Percentiles rank a stretch among this genome's conserved stretches.
These are phyloP conservation scores for Aspergillus uvarum DNA, from an alignment of 2,329 filamentous ascomycete genomes.

Conservation along the genomic window DNA sequence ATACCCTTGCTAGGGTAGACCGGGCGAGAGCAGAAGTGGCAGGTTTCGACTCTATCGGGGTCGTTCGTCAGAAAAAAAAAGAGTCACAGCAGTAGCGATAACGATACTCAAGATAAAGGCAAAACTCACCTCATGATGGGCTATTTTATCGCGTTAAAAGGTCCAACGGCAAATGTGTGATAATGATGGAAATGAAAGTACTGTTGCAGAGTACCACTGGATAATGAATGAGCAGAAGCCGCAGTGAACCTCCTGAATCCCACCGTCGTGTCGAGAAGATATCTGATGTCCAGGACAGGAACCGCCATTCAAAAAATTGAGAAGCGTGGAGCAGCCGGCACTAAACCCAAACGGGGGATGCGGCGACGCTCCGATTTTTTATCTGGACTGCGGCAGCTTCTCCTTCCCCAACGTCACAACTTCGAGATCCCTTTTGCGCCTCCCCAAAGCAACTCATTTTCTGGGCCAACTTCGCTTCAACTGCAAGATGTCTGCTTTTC, in stretches of 20 bases:
- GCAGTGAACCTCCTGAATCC: slow-evolving; percentile 2
- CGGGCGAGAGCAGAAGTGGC: slow-evolving; percentile 67
- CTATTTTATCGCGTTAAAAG: background rate
- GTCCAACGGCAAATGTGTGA: background rate
- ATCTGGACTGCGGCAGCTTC: slow-evolving; percentile 26
- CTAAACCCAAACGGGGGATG: slow-evolving; percentile 35
- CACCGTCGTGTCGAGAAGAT: slow-evolving; percentile 11
- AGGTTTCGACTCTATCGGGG: slow-evolving; percentile 54
- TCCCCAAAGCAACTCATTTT: slow-evolving; percentile 5
- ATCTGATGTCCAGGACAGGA: slow-evolving; percentile 19
- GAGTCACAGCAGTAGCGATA: background rate
- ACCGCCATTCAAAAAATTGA: slow-evolving; percentile 21
- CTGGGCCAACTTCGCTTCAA: background rate
- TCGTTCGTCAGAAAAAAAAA: background rate
- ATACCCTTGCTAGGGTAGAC: slow-evolving; percentile 66
- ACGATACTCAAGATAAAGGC: background rate
- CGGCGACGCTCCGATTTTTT: slow-evolving; percentile 39
- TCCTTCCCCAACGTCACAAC: slow-evolving; percentile 18
- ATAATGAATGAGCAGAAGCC: background rate
- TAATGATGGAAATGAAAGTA: background rate
- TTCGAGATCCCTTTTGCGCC: slow-evolving; percentile 13
- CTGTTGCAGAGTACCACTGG: background rate
- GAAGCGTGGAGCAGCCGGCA: slow-evolving; percentile 29
- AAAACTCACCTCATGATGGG: slow-evolving; percentile 24
- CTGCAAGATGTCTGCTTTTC: slow-evolving; percentile 44